Percentiles rank a stretch among this genome's conserved stretches.
These are phyloP conservation scores for Fonsecaea monophora DNA, from an alignment of 2,329 filamentous ascomycete species.

Conservation along the genomic window DNA sequence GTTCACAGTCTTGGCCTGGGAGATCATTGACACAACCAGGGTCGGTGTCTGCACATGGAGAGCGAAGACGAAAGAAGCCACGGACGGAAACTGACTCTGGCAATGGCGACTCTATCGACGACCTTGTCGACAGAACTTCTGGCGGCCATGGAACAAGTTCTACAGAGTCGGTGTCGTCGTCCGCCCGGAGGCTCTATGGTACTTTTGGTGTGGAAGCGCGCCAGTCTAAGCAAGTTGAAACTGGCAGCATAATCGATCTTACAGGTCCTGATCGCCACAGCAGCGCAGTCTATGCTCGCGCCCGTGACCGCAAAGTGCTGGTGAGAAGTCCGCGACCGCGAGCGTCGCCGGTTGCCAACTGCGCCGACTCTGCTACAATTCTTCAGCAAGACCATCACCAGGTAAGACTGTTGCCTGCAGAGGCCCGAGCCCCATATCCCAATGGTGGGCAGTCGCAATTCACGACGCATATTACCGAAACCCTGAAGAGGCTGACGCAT, in stretches of 20 bases:
- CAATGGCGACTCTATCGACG: background rate
- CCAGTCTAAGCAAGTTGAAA: background rate
- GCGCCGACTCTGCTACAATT: background rate
- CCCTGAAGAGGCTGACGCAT: constrained; percentile 59
- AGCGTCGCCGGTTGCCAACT: background rate
- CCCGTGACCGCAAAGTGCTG: background rate
- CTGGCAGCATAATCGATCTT: constrained; percentile 13
- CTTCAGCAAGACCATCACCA: background rate
- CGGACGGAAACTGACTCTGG: background rate
- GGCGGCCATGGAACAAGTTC: constrained; percentile 3
- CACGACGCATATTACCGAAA: constrained; percentile 63
- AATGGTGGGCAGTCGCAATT: constrained; percentile 27
- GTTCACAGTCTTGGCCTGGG: background rate
- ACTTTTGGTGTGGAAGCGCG: background rate
- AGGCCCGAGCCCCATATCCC: constrained; percentile 21
- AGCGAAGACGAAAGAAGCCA: constrained; percentile 5
- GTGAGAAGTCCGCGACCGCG: background rate
- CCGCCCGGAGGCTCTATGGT: constrained; percentile 12
- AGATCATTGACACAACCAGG: background rate
- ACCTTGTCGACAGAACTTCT: background rate
- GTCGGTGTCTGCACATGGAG: background rate
- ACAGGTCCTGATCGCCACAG: constrained; percentile 20
- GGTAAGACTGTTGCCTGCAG: constrained; percentile 19
- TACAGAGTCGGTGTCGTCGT: constrained; percentile 23
- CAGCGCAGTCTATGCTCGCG: background rate